These are phyloP conservation scores for Solanum sitiens DNA, from an alignment of 257 asterid species.

Conservation along the genomic window DNA sequence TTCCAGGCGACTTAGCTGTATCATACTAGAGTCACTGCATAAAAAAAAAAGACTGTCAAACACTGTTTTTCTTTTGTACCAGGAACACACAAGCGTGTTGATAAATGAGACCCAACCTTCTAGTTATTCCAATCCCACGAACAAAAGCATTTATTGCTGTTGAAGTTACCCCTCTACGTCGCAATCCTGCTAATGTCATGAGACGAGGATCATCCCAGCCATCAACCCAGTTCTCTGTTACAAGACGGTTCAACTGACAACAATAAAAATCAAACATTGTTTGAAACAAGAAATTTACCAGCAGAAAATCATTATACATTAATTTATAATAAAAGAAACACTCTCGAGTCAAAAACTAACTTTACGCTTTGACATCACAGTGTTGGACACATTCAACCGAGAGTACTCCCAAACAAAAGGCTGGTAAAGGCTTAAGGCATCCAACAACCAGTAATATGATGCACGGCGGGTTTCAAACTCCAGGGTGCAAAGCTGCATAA, in stretches of 20 bases:
- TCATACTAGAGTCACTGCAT: slow-evolving; percentile 77
- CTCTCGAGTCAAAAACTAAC: slow-evolving; percentile 19
- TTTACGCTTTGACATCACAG: slow-evolving; percentile 96
- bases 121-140: slow-evolving; percentile 87
- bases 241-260: slow-evolving; percentile 78
- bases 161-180: slow-evolving; percentile 91
- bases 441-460: slow-evolving; percentile 87
- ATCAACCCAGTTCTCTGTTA: slow-evolving; percentile 83
- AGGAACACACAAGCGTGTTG: neutral
- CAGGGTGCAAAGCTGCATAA: slow-evolving; percentile 76
- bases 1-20: slow-evolving; percentile 77
- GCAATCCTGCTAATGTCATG: slow-evolving; percentile 87
- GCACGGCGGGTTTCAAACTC: slow-evolving; percentile 96
- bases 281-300: neutral
- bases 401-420: slow-evolving; percentile 95
- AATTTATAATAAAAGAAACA: neutral
- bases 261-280: slow-evolving; percentile 1
- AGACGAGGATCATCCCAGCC: slow-evolving; percentile 99
- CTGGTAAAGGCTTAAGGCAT: slow-evolving; percentile 67
- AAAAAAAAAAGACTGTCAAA: slow-evolving; percentile 1
- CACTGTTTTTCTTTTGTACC: neutral
- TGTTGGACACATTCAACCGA: slow-evolving; percentile 69
- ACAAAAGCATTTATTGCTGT: slow-evolving; percentile 80
- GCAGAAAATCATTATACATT: neutral
- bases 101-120: slow-evolving; percentile 45